Evolutionary conservation across 1,284 basidiomycete genomes (phyloP), one percentile per base, ranked within the genome.

Genomic region (Ceratobasidium sp.): DNA sequence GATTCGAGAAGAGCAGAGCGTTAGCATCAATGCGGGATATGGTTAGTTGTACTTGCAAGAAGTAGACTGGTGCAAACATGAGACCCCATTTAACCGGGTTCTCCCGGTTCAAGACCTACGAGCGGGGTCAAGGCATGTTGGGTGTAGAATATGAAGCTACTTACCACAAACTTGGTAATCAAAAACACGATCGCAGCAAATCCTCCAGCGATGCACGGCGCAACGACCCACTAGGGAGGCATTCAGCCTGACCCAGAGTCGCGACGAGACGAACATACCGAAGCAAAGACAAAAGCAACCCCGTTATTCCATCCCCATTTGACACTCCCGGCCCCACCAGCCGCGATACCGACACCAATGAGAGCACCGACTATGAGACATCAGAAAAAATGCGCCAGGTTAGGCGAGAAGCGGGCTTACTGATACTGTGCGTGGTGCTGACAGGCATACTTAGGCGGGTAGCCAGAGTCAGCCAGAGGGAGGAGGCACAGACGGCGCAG

Each of bases 291-390:
- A 42, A 80, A 78, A 4, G 76, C 81, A 48, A 83, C 76, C 73
- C 83, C 83, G 75, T 81, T 81, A 76, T 84, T 82, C 84, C 84
- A 85, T 11, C 83, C 83, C 83, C 84, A 84, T 56, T 81, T 75
- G 58, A 83, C 82, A 0, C 78, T 76, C n/a, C 78, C 76, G 28
- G 76, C 73, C 9, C 83, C 83, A 30, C 78, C 81, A 12, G 80
- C 76, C 0, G 83, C 84, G 23, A 84, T 81, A 73, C 84, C 84
- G 38, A 82, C 81, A 76, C 83, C 83, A 12, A 81, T 81, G 5
- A 84, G 76, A 0, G 83, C 82, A 2, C 82, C 82, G 36, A 84
- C 80, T 73, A 83, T 81, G 79, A 81, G 82, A 82, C 56, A 81
- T 38, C 80, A 81, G 2, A 82, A 83, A 44, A 84, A 82, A 62